Evolutionary conservation across 208 protist genomes (phyloP).

Genomic region (Leishmania turanica): DNA sequence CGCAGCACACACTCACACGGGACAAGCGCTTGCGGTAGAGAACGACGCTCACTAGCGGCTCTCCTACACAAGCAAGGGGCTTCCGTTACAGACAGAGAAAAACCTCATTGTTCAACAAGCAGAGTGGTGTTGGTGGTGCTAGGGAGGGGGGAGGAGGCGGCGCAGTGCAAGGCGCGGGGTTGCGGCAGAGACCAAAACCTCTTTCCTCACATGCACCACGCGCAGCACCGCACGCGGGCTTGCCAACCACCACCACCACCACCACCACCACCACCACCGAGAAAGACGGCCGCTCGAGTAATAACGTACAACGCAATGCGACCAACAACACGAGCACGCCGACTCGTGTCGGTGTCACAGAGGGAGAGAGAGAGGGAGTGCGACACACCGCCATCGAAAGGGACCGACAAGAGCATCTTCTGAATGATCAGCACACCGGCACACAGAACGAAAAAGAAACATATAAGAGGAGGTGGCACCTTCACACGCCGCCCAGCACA

Average conservation of each 20-base stretch:
- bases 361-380: background rate
- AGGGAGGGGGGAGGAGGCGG: too few species aligned
- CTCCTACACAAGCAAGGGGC: background rate
- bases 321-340: background rate
- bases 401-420: background rate
- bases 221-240: background rate
- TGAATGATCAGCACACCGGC: background rate
- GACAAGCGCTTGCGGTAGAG: background rate
- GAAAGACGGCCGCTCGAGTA: background rate
- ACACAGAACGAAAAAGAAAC: slow-evolving; percentile 15
- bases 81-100: background rate
- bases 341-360: background rate
- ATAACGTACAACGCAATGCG: background rate
- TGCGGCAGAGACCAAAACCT: background rate
- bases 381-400: background rate
- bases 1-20: background rate
- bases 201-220: background rate
- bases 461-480: slow-evolving; percentile 1
- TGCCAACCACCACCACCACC: background rate
- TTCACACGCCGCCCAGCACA: background rate
- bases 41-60: background rate
- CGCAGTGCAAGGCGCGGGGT: background rate
- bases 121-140: too few species aligned
- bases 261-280: background rate
- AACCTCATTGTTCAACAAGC: too few species aligned